These are phyloP conservation scores for Phytophthora quininea DNA, from an alignment of 352 stramenopile genomes.

Conservation along the genomic window DNA sequence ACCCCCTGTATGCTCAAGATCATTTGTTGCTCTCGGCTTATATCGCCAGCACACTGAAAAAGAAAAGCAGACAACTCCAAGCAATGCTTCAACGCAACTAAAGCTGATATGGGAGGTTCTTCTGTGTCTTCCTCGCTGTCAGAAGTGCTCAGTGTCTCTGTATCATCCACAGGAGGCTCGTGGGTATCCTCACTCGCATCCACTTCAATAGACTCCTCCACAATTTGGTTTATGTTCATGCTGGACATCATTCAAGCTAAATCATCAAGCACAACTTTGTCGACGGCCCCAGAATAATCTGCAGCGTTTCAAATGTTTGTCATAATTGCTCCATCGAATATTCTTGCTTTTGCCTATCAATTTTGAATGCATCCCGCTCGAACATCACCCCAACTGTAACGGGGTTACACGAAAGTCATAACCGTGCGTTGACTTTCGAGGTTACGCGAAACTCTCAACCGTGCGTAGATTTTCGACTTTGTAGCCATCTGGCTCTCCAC, in stretches of 20 bases:
- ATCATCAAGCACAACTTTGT: conserved; percentile 8
- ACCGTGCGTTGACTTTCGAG: too few species aligned
- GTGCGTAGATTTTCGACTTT: too few species aligned
- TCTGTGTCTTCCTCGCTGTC: conserved; percentile 1
- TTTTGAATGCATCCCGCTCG: too few species aligned
- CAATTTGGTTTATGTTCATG: not conserved
- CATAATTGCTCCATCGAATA: too few species aligned
- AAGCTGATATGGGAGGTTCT: conserved; percentile 5
- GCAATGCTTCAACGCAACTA: conserved; percentile 8
- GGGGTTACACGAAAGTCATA: too few species aligned
- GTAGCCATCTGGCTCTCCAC: too few species aligned
- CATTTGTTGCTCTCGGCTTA: conserved; percentile 11
- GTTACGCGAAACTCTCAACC: too few species aligned
- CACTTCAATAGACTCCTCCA: conserved; percentile 9
- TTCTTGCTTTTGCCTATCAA: conserved; percentile 8
- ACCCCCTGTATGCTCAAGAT: not conserved
- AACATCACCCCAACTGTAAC: too few species aligned
- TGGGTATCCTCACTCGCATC: conserved; percentile 10
- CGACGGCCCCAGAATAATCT: not conserved
- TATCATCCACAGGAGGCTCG: conserved; percentile 1
- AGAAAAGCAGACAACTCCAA: conserved; percentile 12
- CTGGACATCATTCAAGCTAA: not conserved
- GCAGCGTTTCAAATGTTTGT: not conserved
- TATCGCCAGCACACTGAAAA: conserved; percentile 14
- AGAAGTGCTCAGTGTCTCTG: not conserved